Percentiles rank a stretch among this genome's conserved stretches.
These are phyloP conservation scores for Chaetomium sp. DNA, from an alignment of 2,329 filamentous ascomycete species.

Conservation along the genomic window DNA sequence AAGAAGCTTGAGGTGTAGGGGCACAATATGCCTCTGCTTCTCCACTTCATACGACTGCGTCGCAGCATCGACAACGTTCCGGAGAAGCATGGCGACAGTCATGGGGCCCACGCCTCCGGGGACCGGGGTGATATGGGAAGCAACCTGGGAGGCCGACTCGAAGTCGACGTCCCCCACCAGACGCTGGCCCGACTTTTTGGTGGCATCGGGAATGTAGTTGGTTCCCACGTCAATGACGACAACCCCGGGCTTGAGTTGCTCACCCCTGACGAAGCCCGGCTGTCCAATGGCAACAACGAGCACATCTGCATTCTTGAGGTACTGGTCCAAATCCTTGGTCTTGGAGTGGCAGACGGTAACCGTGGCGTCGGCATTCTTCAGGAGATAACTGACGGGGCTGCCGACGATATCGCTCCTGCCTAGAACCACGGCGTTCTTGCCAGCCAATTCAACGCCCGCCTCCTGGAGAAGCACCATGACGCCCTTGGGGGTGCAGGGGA, in stretches of 20 bases:
- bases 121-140: constrained; percentile 92
- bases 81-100: constrained; percentile 97
- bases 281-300: constrained; percentile 90
- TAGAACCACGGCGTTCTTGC: constrained; percentile 92
- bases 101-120: constrained; percentile 97
- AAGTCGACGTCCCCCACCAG: constrained; percentile 96
- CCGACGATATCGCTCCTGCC: constrained; percentile 97
- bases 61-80: constrained; percentile 90
- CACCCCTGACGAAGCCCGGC: constrained; percentile 85
- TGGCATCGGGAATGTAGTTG: constrained; percentile 87
- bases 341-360: constrained; percentile 95
- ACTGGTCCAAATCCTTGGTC: constrained; percentile 70
- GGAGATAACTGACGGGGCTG: constrained; percentile 91
- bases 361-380: constrained; percentile 94
- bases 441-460: constrained; percentile 77
- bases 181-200: constrained; percentile 88
- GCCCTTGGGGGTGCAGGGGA: constrained; percentile 94
- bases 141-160: constrained; percentile 79
- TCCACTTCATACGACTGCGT: constrained; percentile 79
- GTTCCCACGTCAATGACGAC: constrained; percentile 98
- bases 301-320: constrained; percentile 84
- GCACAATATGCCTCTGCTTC: constrained; percentile 75
- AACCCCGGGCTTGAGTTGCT: constrained; percentile 93
- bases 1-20: constrained; percentile 79
- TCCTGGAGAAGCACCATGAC: constrained; percentile 91